phyloP scores from a whole-genome alignment of 1,284 basidiomycete species.

The Tilletiopsis washingtonensis region DNA sequence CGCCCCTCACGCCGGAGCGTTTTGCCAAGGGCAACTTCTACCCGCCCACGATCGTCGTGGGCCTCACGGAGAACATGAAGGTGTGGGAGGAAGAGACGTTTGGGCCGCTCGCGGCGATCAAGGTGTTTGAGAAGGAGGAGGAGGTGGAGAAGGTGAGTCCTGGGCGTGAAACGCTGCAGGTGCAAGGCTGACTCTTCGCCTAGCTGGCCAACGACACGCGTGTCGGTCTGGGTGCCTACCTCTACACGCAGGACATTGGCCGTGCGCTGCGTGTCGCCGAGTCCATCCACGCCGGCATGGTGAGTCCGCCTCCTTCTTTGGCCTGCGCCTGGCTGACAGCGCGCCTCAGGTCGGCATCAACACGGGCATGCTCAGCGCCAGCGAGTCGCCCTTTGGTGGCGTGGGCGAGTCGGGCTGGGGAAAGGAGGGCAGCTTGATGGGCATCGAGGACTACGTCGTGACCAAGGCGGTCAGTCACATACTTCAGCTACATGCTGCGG shows the following conservation, averaged over 20 bases:
- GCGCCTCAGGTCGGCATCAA: neutral
- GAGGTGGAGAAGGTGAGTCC: constrained; percentile 77
- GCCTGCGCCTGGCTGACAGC: neutral
- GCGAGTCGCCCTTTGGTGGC: constrained; percentile 18
- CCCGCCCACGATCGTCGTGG: constrained; percentile 76
- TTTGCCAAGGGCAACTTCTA: constrained; percentile 60
- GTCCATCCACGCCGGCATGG: constrained; percentile 91
- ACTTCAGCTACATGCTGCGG: too few relatives aligned
- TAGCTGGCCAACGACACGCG: constrained; percentile 77
- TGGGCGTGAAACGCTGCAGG: too few relatives aligned
- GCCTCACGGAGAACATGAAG: constrained; percentile 58
- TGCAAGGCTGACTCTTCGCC: too few relatives aligned
- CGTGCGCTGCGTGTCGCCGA: constrained; percentile 94
- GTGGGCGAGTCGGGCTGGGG: constrained; percentile 20
- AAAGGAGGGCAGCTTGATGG: constrained; percentile 13
- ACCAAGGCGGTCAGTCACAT: too few relatives aligned
- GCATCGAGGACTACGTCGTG: constrained; percentile 17
- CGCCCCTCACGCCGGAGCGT: constrained; percentile 61
- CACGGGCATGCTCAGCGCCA: constrained; percentile 19
- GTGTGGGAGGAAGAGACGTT: constrained; percentile 44
- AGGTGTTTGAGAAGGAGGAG: constrained; percentile 82
- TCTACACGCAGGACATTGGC: constrained; percentile 62
- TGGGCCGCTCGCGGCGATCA: constrained; percentile 50
- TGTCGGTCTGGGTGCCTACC: constrained; percentile 65
- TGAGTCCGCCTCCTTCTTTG: constrained; percentile 45